These are phyloP conservation scores for Mycena galericulata DNA, from an alignment of 768 basidiomycete species.

Conservation along the genomic window DNA sequence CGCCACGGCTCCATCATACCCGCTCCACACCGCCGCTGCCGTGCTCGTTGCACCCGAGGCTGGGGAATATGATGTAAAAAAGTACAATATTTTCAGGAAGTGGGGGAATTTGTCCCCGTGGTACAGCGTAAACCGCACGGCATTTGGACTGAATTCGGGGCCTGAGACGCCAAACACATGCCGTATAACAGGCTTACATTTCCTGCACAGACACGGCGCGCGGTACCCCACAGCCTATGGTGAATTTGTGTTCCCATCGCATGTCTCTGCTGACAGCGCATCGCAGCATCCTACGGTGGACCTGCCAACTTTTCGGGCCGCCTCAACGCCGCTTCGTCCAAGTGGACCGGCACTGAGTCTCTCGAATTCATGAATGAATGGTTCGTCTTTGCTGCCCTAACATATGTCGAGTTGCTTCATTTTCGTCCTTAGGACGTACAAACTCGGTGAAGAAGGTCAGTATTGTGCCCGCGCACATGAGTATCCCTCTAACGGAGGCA, in stretches of 20 bases:
- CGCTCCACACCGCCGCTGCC: slow-evolving; percentile 77
- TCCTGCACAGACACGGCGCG: slow-evolving; percentile 88
- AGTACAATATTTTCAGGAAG: slow-evolving; percentile 76
- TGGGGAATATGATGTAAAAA: no score
- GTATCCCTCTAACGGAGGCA: slow-evolving; percentile 35
- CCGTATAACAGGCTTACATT: slow-evolving; percentile 77
- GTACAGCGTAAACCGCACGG: slow-evolving; percentile 75
- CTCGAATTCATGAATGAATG: slow-evolving; percentile 87
- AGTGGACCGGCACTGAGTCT: slow-evolving; percentile 74
- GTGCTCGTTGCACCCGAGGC: slow-evolving; percentile 69
- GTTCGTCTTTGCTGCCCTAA: slow-evolving; percentile 53
- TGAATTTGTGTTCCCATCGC: slow-evolving; percentile 47
- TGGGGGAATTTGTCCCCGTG: slow-evolving; percentile 92
- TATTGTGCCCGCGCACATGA: no score
- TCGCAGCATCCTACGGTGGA: slow-evolving; percentile 69
- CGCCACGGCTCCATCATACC: slow-evolving; percentile 82
- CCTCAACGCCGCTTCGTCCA: slow-evolving; percentile 63
- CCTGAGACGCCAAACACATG: slow-evolving; percentile 80
- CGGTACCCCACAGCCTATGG: slow-evolving; percentile 75
- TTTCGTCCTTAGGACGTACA: slow-evolving; percentile 75
- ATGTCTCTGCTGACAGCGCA: not conserved
- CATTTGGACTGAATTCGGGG: slow-evolving; percentile 80
- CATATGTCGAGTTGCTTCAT: slow-evolving; percentile 8
- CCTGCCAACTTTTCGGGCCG: slow-evolving; percentile 68
- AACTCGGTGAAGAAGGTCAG: slow-evolving; percentile 87